Evolutionary conservation across 1,284 basidiomycete genomes (phyloP), one percentile per base, ranked within the genome.

Genomic region (Leccinum fallax): DNA sequence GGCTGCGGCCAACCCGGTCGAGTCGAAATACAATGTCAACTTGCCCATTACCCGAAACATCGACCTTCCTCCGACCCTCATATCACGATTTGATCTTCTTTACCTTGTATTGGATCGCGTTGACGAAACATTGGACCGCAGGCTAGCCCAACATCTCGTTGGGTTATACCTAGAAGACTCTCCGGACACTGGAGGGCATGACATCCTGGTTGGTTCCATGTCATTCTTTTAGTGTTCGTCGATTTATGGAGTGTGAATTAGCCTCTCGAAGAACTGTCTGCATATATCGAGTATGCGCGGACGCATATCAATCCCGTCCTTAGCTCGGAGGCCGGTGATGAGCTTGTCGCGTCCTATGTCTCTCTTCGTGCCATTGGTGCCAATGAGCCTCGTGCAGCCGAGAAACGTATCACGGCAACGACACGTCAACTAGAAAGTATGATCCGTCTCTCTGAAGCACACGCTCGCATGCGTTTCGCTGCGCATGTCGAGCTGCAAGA

Each of bases 31-130:
- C 80, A 94, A 97, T 76, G 85, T 91, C 51, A 86, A 93, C 64
- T 77, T 93, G 68, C 94, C 95, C 2, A 93, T 98, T 67, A 94
- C 93, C 0, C 78, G 88, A 68, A 91, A 91, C 70, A 95, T 97
- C 64, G 93, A 99, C 75, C 83, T 99, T 19, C 97, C 97, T 3
- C 97, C 97, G 1, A 98, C 97, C 0, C 85, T 99, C 40, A 98
- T 99, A 69, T 98, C 95, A 53, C 90, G 97, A 69, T 99, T 99
- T 77, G 97, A 99, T 74, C 80, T 99, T 53, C 82, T 99, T n/a
- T 99, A 99, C 74, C 88, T 99, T 26, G 94, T 99, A 1, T 83
- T 99, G 43, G 97, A 99, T 79, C 90, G 94, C 71, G 90, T 95
- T 3, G 95, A 99, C 72, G 97, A 99, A 77, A 80, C 83, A 28